Evolutionary conservation across 495 filamentous ascomycete genomes (phyloP).

Genomic region (Tuber aestivum): DNA sequence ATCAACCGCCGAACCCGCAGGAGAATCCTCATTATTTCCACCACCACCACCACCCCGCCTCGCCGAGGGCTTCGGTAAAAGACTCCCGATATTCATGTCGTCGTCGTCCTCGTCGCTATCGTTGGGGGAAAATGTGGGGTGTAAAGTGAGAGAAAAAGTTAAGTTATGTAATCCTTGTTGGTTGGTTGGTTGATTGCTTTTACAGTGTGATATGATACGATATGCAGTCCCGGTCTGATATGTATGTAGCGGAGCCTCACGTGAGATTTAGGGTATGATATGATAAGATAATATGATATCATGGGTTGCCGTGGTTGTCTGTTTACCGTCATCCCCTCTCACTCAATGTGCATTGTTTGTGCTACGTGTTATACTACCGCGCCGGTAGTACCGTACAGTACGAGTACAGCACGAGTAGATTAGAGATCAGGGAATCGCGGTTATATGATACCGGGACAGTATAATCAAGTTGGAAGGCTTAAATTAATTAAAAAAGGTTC

Average conservation of each 20-base stretch:
- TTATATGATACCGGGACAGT: too few species aligned
- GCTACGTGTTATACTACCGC: too few species aligned
- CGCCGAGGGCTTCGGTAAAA: background rate
- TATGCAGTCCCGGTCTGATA: too few species aligned
- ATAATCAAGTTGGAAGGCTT: background rate
- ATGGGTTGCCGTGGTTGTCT: background rate
- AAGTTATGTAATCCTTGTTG: background rate
- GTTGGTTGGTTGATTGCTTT: background rate
- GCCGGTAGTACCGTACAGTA: too few species aligned
- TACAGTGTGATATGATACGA: too few species aligned
- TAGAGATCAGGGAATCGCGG: too few species aligned
- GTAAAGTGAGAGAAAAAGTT: background rate
- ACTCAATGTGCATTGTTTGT: background rate
- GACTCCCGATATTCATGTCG: background rate
- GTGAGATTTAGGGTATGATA: background rate
- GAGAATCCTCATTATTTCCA: background rate
- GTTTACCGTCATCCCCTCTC: background rate
- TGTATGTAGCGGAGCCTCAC: background rate
- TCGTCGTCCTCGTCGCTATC: too few species aligned
- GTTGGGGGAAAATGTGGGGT: background rate
- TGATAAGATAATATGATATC: too few species aligned
- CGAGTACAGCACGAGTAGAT: too few species aligned
- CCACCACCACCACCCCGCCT: background rate
- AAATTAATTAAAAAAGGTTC: too few species aligned
- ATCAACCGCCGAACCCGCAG: background rate